Base-by-base conservation (phyloP, 768 basidiomycete genomes). In the Boletus eberwhitei region DNA sequence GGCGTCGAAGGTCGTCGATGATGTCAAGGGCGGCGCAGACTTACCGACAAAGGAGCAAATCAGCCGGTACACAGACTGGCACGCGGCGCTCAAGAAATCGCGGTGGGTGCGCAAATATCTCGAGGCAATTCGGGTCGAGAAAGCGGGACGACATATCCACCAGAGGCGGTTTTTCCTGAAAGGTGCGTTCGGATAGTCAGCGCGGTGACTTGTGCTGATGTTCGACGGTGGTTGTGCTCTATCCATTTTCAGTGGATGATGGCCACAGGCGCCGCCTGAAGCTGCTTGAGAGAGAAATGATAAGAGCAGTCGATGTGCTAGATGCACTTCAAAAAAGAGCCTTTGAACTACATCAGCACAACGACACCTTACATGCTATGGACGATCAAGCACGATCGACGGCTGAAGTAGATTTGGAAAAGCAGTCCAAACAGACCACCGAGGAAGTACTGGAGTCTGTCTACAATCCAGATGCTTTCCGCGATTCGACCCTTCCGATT, bases 61-160 rank as follows among this genome's bases (percentile, higher is more conserved):
- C 11, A 16, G 13, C 24, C 26, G 37, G 2, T 63, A 58, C 32
- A 31, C 38, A 0, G 61, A 64, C 43, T 54, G 61, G 50, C 36
- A 46, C 1, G 38, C 29, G 2, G 55, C 60, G 17, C 49, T 63
- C 9, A 53, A 67, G 24, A 65, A 69, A 32, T 58, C 54, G 2
- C 59, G 58, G 8, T 58, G 61, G 58, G 56, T 68, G 40, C 60
- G 59, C 32, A 42, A 54, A 34, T 74, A 74, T 48, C 53, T 73
- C 11, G 66, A 71, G 41, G 71, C 69, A 9, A 67, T 73, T 19
- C 61, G 71, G 2, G 61, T 64, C 0, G 73, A 74, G 46, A 64
- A 61, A 43, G 53, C 58, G 0, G 73, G 74, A 0, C 55, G 71
- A 29, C 58, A 66, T 1, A 62, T 73, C 24, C 73, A 74, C 35